A percentile compares a stretch with the other conserved stretches of the same genome.
Evolutionary conservation across 495 filamentous ascomycete genomes (phyloP).

Genomic region (Geopyxis carbonaria): DNA sequence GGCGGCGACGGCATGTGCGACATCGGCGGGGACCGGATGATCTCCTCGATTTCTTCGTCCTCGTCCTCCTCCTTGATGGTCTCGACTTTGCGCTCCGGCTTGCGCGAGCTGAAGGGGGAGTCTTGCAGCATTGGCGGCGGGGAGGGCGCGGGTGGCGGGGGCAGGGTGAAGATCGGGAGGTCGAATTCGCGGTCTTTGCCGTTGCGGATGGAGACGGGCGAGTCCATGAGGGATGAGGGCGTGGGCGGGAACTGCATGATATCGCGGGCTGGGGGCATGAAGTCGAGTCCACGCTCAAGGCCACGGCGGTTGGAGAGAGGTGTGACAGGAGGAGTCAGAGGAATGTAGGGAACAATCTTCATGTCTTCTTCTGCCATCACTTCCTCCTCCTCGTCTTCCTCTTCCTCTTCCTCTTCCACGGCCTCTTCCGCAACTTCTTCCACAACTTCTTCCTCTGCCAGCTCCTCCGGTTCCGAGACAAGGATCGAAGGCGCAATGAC

Average conservation of each 20-base stretch:
- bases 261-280: neutral
- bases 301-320: neutral
- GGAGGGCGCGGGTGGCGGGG: slow-evolving; percentile 1
- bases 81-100: slow-evolving; percentile 4
- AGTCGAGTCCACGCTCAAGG: neutral
- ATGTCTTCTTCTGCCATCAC: neutral
- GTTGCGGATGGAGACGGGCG: slow-evolving; percentile 2
- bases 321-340: slow-evolving; percentile 5
- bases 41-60: slow-evolving; percentile 3
- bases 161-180: slow-evolving; percentile 1
- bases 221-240: slow-evolving; percentile 1
- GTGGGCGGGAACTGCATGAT: slow-evolving; percentile 1
- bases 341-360: slow-evolving; percentile 3
- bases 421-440: neutral
- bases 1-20: slow-evolving; percentile 2
- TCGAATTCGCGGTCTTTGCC: neutral
- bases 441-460: no score
- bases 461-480: no score
- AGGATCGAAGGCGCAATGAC: neutral
- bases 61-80: slow-evolving; percentile 5
- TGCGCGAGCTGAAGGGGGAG: neutral
- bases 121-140: neutral
- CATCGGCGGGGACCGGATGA: slow-evolving; percentile 1
- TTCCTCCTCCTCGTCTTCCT: neutral
- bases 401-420: no score